A percentile compares a stretch with the other conserved stretches of the same genome.
Conservation (phyloP, 2,329 filamentous ascomycete genomes). For the Leptoxyphium fumago region DNA sequence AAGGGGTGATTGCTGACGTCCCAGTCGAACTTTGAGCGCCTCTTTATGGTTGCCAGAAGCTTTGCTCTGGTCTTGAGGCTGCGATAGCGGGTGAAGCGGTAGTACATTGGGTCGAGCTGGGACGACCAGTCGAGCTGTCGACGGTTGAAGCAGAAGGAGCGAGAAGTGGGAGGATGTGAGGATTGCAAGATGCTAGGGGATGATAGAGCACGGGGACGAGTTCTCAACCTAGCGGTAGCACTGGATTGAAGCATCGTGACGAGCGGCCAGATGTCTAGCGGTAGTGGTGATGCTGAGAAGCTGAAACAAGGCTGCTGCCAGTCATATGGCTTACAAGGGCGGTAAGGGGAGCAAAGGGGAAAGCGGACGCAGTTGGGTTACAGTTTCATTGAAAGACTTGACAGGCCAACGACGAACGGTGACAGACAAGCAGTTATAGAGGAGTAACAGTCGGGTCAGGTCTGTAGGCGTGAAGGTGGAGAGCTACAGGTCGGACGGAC, state of each 20-base stretch:
- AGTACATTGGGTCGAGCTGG: conserved; percentile 18
- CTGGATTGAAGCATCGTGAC: not conserved
- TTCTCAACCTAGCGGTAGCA: not conserved
- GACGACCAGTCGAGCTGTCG: conserved; percentile 13
- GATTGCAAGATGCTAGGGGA: not conserved
- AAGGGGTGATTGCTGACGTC: conserved; percentile 12
- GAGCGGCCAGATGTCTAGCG: no score
- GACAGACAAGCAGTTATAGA: no score
- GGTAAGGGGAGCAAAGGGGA: no score
- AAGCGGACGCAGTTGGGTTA: no score
- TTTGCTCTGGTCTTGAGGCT: conserved; percentile 18
- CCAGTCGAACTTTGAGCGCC: conserved; percentile 18
- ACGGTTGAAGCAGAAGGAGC: conserved; percentile 15
- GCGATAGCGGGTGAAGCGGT: conserved; percentile 14
- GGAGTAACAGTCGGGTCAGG: no score
- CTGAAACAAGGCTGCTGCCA: no score
- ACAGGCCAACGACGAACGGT: no score
- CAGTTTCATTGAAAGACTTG: no score
- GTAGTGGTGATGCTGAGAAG: no score
- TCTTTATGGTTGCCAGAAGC: conserved; percentile 17
- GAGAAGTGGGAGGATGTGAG: conserved; percentile 1
- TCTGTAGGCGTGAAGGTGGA: no score
- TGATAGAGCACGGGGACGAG: not conserved
- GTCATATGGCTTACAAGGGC: no score
- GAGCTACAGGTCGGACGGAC: no score